Conservation (phyloP, 768 basidiomycete species). For the Rhodotorula paludigena region DNA sequence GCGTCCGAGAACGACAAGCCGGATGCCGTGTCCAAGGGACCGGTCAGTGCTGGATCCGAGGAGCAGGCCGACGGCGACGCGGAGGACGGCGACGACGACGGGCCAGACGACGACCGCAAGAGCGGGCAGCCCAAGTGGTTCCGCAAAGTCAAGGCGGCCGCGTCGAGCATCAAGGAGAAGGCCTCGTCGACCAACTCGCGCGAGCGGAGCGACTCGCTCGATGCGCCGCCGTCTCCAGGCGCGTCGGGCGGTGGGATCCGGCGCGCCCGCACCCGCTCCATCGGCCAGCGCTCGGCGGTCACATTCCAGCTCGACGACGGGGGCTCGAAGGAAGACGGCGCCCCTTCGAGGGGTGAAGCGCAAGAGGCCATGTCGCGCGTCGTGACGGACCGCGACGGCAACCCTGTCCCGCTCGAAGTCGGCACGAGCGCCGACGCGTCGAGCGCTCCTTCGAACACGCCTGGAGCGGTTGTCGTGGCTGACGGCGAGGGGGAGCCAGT, state of each 20-base stretch:
- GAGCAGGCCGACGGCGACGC: no score
- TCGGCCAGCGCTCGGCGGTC: not conserved
- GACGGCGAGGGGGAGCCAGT: not conserved
- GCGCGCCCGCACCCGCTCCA: not conserved
- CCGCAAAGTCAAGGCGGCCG: constrained; percentile 21
- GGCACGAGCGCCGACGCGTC: not conserved
- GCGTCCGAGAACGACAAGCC: no score
- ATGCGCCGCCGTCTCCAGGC: no score
- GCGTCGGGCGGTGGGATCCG: not conserved
- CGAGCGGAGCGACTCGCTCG: constrained; percentile 4
- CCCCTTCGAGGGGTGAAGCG: not conserved
- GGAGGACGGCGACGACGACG: not conserved
- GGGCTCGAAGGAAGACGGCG: not conserved
- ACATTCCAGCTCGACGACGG: not conserved
- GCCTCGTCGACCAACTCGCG: constrained; percentile 4
- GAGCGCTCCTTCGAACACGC: not conserved
- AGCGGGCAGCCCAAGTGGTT: constrained; percentile 23
- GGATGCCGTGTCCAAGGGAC: no score
- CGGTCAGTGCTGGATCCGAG: no score
- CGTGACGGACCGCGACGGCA: constrained; percentile 24
- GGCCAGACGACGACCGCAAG: not conserved
- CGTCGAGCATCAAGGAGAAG: constrained; percentile 27
- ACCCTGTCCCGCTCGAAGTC: constrained; percentile 13
- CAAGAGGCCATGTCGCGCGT: not conserved
- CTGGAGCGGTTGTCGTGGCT: not conserved